Conservation (phyloP, 306 rosid genomes). For the Quercus cerris region DNA sequence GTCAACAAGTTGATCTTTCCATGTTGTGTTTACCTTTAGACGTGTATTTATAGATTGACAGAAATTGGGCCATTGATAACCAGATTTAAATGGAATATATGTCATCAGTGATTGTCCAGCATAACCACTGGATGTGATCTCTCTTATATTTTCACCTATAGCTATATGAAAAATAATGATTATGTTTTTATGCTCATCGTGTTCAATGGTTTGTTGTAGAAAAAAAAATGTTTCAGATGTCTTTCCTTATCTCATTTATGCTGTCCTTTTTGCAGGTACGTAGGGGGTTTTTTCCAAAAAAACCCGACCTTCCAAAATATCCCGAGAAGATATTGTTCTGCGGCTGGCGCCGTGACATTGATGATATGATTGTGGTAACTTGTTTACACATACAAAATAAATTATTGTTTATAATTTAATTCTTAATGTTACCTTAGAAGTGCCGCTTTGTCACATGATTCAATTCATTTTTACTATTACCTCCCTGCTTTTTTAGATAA, state of each 20-base stretch:
- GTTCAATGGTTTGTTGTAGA: background rate
- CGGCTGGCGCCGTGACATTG: constrained; percentile 99
- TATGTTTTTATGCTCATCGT: background rate
- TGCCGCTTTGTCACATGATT: background rate
- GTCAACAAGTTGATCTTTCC: background rate
- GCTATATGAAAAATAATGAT: background rate
- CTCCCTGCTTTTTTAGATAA: background rate
- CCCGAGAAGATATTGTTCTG: constrained; percentile 94
- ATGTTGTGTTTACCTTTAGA: background rate
- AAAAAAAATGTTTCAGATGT: background rate
- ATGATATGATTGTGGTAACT: constrained; percentile 94
- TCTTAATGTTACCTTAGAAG: background rate
- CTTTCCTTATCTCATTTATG: constrained; percentile 14
- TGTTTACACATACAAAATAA: background rate
- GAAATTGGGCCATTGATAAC: background rate
- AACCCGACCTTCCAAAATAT: constrained; percentile 73
- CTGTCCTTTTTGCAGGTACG: constrained; percentile 48
- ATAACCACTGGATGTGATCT: background rate
- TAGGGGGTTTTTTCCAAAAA: constrained; percentile 46
- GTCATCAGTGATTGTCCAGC: background rate
- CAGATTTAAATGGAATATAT: background rate
- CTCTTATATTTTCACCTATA: background rate
- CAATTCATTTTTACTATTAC: background rate
- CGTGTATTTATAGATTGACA: background rate
- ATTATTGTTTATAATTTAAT: background rate